Percentiles rank a stretch among this genome's conserved stretches.
Evolutionary conservation across 768 basidiomycete genomes (phyloP).

Genomic region (Mycena metata): DNA sequence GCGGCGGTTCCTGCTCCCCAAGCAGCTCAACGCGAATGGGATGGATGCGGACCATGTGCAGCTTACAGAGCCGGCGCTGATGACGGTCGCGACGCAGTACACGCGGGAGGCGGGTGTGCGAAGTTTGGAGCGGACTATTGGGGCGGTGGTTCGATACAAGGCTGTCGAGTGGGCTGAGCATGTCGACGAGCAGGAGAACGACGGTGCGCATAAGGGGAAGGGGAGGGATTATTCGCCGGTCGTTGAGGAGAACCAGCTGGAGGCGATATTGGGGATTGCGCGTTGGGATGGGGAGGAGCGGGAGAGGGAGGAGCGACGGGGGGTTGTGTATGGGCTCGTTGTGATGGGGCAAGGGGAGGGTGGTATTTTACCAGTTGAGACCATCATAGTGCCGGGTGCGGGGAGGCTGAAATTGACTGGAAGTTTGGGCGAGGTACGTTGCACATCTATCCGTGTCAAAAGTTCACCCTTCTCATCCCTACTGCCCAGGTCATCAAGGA

Average conservation of each 20-base stretch:
- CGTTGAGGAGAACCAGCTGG: constrained; percentile 81
- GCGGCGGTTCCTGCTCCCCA: constrained; percentile 87
- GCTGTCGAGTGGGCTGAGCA: constrained; percentile 92
- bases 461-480: not conserved
- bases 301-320: constrained; percentile 79
- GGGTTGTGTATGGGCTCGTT: constrained; percentile 88
- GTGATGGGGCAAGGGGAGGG: constrained; percentile 93
- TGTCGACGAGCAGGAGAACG: constrained; percentile 55
- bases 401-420: constrained; percentile 86
- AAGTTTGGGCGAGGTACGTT: constrained; percentile 78
- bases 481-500: constrained; percentile 83
- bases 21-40: constrained; percentile 86
- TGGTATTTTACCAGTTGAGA: constrained; percentile 88
- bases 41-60: constrained; percentile 71
- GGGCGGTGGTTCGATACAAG: constrained; percentile 89
- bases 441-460: not conserved
- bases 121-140: constrained; percentile 87
- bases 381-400: constrained; percentile 79
- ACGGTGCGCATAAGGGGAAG: constrained; percentile 29
- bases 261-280: constrained; percentile 85
- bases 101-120: constrained; percentile 96
- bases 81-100: constrained; percentile 82
- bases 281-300: constrained; percentile 85
- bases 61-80: constrained; percentile 77
- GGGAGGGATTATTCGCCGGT: constrained; percentile 65